Base-by-base conservation (phyloP, 2,329 filamentous ascomycete species). In the Xylogone sp. region DNA sequence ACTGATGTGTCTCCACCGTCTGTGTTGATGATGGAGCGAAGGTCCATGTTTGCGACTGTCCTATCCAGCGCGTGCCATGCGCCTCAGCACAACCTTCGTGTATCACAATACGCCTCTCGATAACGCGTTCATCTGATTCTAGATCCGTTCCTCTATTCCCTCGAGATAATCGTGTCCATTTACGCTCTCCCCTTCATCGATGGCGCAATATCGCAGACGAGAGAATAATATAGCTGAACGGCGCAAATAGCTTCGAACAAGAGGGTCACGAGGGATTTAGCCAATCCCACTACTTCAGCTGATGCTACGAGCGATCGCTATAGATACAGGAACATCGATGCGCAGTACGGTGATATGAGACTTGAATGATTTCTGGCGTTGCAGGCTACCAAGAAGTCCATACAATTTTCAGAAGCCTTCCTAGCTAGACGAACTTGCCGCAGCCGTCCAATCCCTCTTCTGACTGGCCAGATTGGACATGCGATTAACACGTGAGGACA, bases 21-120 rank as follows among this genome's bases (percentile, higher is more conserved):
- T 21, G 53, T 71, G 63, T 77, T 77, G 69, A 78, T 75, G 60
- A 78, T 77, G 50, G 72, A 75, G 64, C 74, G 71, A 63, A 78
- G 70, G 67, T 78, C 75, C 75, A 78, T 78, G 62, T 63, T 66
- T 63, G 64, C 61, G 62, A 58, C 53, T 56, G 45, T 54, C 48
- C 53, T 50, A 18, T 54, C 53, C 56, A 57, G 54, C 48, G 50
- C 54, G 53, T 49, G 53, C 59, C 55, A 55, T 56, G 56, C 58
- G 50, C 58, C 57, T 46, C 51, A 22, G 56, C 53, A 53, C 57
- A 48, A 54, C 50, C 58, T 64, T 57, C 50, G 42, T 52, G 46
- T 53, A 51, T 54, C 50, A 55, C 52, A 50, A 57, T 55, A 51
- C 52, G 5, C 31, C 43, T 53, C 39, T 50, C 49, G 24, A 46